Conservation (phyloP, 805 yeast species). For the Babjeviella inositovora region DNA sequence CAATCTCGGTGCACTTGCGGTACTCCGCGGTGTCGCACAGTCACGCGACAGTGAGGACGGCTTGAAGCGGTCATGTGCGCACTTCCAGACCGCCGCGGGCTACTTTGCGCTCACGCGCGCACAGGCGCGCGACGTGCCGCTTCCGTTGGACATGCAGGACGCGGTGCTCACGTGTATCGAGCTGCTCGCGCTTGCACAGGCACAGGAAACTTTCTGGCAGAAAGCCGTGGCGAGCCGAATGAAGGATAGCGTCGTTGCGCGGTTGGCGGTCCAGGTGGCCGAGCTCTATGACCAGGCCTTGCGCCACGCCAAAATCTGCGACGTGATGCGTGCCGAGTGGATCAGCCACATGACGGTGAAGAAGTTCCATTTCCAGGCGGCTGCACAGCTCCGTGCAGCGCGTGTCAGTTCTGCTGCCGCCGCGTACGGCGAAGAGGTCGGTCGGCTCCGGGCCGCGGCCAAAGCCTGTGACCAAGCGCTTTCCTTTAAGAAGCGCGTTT, state of each 20-base stretch:
- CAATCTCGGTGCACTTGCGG: constrained; percentile 53
- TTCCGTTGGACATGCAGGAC: constrained; percentile 28
- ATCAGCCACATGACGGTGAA: constrained; percentile 43
- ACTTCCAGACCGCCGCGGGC: constrained; percentile 64
- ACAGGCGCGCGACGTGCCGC: constrained; percentile 5
- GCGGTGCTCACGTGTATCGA: constrained; percentile 34
- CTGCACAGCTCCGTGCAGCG: constrained; percentile 51
- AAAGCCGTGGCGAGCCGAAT: constrained; percentile 34
- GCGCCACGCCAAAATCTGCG: constrained; percentile 23
- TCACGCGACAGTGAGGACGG: constrained; percentile 33
- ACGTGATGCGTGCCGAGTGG: constrained; percentile 46
- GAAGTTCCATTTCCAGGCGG: constrained; percentile 50
- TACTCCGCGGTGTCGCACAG: constrained; percentile 39
- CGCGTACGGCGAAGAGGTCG: constrained; percentile 63
- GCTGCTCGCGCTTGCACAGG: constrained; percentile 57
- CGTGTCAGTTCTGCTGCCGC: constrained; percentile 23
- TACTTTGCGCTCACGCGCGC: constrained; percentile 24
- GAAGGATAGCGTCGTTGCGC: constrained; percentile 47
- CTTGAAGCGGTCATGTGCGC: constrained; percentile 41
- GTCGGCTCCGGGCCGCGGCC: constrained; percentile 29
- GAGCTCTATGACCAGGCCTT: constrained; percentile 34
- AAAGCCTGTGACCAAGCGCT: constrained; percentile 17
- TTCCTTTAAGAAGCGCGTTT: constrained; percentile 21
- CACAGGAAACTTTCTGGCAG: constrained; percentile 79
- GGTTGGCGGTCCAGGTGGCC: constrained; percentile 48